A percentile compares a stretch with the other conserved stretches of the same genome.
Conservation (phyloP, 2,329 filamentous ascomycete species). For the Arthrobotrys entomopaga region DNA sequence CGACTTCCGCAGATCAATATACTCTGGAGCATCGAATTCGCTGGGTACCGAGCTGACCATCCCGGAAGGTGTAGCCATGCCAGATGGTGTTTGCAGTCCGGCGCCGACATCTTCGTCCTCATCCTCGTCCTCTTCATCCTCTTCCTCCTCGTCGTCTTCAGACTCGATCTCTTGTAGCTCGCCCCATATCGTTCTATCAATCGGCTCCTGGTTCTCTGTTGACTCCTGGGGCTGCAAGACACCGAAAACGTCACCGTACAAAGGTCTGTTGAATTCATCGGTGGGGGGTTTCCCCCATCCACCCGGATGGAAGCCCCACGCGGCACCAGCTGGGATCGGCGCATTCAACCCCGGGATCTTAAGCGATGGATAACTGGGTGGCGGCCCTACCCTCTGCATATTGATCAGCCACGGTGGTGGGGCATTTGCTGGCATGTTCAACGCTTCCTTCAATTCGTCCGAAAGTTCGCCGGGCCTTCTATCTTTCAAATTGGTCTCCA, state of each 20-base stretch:
- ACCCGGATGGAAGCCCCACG: slow-evolving; percentile 94
- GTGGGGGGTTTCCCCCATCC: slow-evolving; percentile 96
- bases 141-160: slow-evolving; percentile 76
- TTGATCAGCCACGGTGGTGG: slow-evolving; percentile 98
- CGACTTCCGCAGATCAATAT: slow-evolving; percentile 86
- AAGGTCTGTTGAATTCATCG: slow-evolving; percentile 88
- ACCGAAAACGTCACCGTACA: slow-evolving; percentile 95
- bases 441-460: slow-evolving; percentile 87
- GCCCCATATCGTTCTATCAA: slow-evolving; percentile 91
- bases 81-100: slow-evolving; percentile 78
- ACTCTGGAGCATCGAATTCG: slow-evolving; percentile 66
- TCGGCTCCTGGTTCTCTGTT: slow-evolving; percentile 75
- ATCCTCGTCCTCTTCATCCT: slow-evolving; percentile 71
- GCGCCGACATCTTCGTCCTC: slow-evolving; percentile 71
- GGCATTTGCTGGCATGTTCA: slow-evolving; percentile 91
- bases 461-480: slow-evolving; percentile 89
- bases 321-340: slow-evolving; percentile 84
- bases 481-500: slow-evolving; percentile 91
- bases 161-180: slow-evolving; percentile 68
- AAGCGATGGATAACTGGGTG: slow-evolving; percentile 92
- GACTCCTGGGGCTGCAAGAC: slow-evolving; percentile 73
- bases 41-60: slow-evolving; percentile 82
- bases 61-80: slow-evolving; percentile 82
- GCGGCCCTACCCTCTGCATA: slow-evolving; percentile 91
- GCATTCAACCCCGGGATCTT: slow-evolving; percentile 95